Evolutionary conservation across 345 rosid species (phyloP).

Genomic region (Physaria fendleri): DNA sequence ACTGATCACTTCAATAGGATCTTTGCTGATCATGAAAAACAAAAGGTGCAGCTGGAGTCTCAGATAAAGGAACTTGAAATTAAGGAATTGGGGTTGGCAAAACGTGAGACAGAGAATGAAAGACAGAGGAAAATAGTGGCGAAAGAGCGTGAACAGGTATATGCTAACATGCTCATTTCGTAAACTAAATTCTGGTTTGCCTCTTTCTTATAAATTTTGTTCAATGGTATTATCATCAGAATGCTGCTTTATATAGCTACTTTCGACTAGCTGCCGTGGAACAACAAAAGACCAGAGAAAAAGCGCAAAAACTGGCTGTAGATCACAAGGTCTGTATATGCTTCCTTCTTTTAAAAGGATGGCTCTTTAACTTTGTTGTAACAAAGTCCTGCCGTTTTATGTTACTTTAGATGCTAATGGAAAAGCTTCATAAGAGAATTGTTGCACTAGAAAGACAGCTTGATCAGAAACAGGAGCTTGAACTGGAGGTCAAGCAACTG

Average conservation of each 20-base stretch:
- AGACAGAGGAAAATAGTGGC: conserved; percentile 53
- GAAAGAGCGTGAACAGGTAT: conserved; percentile 74
- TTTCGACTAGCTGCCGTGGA: conserved; percentile 70
- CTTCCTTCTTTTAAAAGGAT: conserved; percentile 12
- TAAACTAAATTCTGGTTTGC: not conserved
- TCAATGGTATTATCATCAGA: conserved; percentile 37
- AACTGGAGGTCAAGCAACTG: conserved; percentile 70
- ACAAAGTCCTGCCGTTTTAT: conserved; percentile 16
- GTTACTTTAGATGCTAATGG: conserved; percentile 63
- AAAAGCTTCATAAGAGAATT: conserved; percentile 58
- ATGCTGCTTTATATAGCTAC: conserved; percentile 45
- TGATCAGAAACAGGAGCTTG: conserved; percentile 78
- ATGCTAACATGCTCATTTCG: conserved; percentile 10
- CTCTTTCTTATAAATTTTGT: conserved; percentile 3
- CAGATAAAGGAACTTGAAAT: conserved; percentile 67
- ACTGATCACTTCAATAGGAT: conserved; percentile 74
- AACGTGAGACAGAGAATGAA: conserved; percentile 87
- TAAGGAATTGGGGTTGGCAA: conserved; percentile 57
- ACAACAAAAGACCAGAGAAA: conserved; percentile 73
- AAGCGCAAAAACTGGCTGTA: conserved; percentile 68
- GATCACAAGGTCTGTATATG: conserved; percentile 70
- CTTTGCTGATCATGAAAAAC: conserved; percentile 78
- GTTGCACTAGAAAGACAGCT: conserved; percentile 63
- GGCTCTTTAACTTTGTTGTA: conserved; percentile 20
- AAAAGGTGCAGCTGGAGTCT: conserved; percentile 65